Conservation (phyloP, 306 rosid species). For the Corylus americana region DNA sequence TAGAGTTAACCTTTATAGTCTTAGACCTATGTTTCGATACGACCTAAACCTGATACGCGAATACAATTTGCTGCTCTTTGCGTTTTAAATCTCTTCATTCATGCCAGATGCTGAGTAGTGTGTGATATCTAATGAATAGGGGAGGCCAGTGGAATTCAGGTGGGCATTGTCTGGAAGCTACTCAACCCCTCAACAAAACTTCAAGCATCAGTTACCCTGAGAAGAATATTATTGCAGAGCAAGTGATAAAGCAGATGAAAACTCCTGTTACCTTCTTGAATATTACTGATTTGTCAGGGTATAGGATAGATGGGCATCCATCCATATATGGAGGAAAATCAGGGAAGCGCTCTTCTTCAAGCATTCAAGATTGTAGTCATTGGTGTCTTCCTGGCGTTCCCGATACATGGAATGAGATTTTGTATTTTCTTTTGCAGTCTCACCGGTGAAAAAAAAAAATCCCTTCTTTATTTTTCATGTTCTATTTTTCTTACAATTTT, state of each 20-base stretch:
- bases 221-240: constrained; percentile 58
- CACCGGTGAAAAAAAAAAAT: constrained; percentile 23
- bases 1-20: no score
- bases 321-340: constrained; percentile 64
- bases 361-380: constrained; percentile 88
- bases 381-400: constrained; percentile 99
- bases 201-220: constrained; percentile 35
- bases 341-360: constrained; percentile 30
- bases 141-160: constrained; percentile 95
- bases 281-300: constrained; percentile 68
- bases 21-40: no score
- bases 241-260: constrained; percentile 69
- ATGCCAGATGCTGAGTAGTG: constrained; percentile 11
- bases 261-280: constrained; percentile 72
- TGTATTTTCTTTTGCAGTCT: constrained; percentile 60
- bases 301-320: constrained; percentile 84
- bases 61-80: not conserved
- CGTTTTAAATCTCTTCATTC: not conserved
- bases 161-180: constrained; percentile 80
- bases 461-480: constrained; percentile 7
- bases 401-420: constrained; percentile 78
- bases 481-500: constrained; percentile 18
- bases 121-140: constrained; percentile 42
- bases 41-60: no score
- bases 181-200: constrained; percentile 55